Percentiles rank a stretch among this genome's conserved stretches.
These are phyloP conservation scores for Exophiala sideris DNA, from an alignment of 2,329 filamentous ascomycete species.

Conservation along the genomic window DNA sequence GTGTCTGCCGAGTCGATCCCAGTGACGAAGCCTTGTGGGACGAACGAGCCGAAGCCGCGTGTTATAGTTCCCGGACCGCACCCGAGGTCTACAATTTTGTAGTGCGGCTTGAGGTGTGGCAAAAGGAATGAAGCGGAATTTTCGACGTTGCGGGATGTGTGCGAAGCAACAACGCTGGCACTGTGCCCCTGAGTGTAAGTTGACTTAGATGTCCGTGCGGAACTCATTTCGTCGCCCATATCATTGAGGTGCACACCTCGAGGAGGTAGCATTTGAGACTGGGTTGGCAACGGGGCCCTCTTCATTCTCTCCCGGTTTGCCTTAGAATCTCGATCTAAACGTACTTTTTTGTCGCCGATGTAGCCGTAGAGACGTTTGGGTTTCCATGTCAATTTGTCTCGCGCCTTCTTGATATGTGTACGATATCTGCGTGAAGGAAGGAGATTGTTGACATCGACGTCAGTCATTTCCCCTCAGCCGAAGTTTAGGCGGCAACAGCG, in stretches of 20 bases:
- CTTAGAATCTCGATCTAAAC: no score
- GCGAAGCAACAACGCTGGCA: constrained; percentile 19
- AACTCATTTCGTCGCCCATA: background rate
- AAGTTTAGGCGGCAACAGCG: background rate
- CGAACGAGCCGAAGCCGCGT: constrained; percentile 35
- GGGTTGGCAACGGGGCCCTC: no score
- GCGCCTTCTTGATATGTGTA: no score
- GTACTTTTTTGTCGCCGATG: no score
- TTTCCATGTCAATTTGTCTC: no score
- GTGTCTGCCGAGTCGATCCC: constrained; percentile 33
- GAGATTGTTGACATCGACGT: no score
- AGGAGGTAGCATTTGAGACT: no score
- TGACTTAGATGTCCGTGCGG: background rate
- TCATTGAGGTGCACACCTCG: no score
- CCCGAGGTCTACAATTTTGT: constrained; percentile 41
- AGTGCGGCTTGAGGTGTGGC: constrained; percentile 34
- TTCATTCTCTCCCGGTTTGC: no score
- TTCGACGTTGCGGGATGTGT: constrained; percentile 29
- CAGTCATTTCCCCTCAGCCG: background rate
- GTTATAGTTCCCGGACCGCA: constrained; percentile 45
- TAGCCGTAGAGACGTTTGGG: no score
- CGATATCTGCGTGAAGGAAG: no score
- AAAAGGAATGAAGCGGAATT: constrained; percentile 39
- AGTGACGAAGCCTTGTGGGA: constrained; percentile 37
- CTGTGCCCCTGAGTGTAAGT: constrained; percentile 20